These are phyloP conservation scores for Aspergillus pseudonomiae DNA, from an alignment of 2,329 filamentous ascomycete species.

Conservation along the genomic window DNA sequence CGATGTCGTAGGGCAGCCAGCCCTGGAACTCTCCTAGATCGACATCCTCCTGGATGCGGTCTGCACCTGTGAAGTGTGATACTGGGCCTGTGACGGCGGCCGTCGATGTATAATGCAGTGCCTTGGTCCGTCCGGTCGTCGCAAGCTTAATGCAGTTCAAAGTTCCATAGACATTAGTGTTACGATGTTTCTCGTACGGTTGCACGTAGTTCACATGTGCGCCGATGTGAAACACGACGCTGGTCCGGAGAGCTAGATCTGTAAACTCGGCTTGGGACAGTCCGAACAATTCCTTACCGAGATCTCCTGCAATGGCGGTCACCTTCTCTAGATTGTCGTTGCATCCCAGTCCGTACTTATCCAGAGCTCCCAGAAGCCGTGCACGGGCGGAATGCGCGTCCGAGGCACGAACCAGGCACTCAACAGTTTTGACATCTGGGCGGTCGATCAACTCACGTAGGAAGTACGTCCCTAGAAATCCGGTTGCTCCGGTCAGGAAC, in stretches of 20 bases:
- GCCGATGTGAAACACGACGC: background rate
- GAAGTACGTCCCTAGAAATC: background rate
- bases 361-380: background rate
- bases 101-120: background rate
- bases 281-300: background rate
- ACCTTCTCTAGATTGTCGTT: background rate
- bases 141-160: background rate
- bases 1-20: background rate
- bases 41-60: background rate
- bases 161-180: slow-evolving; percentile 2
- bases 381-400: background rate
- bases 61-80: background rate
- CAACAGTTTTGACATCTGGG: background rate
- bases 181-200: slow-evolving; percentile 1
- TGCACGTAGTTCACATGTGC: slow-evolving; percentile 6
- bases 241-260: background rate
- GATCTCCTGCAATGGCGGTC: background rate
- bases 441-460: background rate
- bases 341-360: background rate
- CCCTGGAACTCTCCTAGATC: background rate
- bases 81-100: background rate
- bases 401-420: background rate
- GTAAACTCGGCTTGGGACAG: background rate
- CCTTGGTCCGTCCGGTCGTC: background rate
- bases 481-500: slow-evolving; percentile 4